Conservation (phyloP, 352 stramenopile genomes). For the Blastocystis sp. region DNA sequence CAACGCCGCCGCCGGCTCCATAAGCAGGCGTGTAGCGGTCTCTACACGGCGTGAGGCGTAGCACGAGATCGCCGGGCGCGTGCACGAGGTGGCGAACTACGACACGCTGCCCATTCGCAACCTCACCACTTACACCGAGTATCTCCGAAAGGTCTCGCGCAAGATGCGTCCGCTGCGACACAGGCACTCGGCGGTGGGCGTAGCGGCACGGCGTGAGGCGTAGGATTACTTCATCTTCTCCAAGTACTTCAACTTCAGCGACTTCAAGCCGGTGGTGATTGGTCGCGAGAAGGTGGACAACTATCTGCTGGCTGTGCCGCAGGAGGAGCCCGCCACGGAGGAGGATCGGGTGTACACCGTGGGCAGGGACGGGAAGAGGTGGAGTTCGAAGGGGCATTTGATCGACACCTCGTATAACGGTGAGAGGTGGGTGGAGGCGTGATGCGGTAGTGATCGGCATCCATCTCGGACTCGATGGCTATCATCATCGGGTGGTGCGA, state of each 20-base stretch:
- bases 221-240: constrained; percentile 68
- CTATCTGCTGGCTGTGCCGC: constrained; percentile 27
- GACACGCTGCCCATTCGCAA: neutral
- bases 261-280: constrained; percentile 37
- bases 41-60: neutral
- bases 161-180: neutral
- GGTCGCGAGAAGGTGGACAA: constrained; percentile 44
- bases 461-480: constrained; percentile 34
- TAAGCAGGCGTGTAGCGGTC: constrained; percentile 5
- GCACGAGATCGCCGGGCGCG: constrained; percentile 38
- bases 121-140: neutral
- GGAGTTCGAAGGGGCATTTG: constrained; percentile 13
- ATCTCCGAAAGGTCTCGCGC: neutral
- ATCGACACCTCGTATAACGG: constrained; percentile 35
- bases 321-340: neutral
- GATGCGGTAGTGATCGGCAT: constrained; percentile 15
- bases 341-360: constrained; percentile 18
- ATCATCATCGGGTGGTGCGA: neutral
- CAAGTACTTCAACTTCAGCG: constrained; percentile 45
- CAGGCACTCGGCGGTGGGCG: constrained; percentile 6
- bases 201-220: neutral
- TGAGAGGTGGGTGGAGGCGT: neutral
- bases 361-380: neutral
- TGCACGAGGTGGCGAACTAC: constrained; percentile 19
- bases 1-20: constrained; percentile 21